Conservation (phyloP, 139 green algal species). For the Volvox africanus region DNA sequence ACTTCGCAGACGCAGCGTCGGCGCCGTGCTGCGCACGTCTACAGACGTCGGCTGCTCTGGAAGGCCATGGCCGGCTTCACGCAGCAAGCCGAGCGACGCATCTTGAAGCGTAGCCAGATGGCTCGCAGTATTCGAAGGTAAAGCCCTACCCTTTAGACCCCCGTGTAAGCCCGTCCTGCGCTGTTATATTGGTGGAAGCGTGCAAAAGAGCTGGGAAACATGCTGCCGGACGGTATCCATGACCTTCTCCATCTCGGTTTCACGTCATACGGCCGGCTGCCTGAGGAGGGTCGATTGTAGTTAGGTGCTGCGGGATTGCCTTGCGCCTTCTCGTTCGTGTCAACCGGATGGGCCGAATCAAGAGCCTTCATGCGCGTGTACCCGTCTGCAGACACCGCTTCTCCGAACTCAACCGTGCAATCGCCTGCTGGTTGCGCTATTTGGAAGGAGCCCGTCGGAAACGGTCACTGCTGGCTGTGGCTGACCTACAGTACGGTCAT, state of each 20-base stretch:
- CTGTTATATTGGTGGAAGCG: too few species aligned
- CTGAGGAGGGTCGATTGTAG: too few species aligned
- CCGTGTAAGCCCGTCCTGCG: too few species aligned
- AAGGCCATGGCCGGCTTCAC: not conserved
- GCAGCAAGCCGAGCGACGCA: not conserved
- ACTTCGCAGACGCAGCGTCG: not conserved
- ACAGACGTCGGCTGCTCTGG: conserved; percentile 22
- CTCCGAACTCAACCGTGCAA: not conserved
- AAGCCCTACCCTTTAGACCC: not conserved
- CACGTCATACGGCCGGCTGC: too few species aligned
- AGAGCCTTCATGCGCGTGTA: too few species aligned
- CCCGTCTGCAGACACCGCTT: conserved; percentile 10
- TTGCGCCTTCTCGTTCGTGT: too few species aligned
- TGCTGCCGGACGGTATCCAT: too few species aligned
- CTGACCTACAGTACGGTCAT: conserved; percentile 38
- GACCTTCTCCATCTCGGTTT: too few species aligned
- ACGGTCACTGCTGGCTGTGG: not conserved
- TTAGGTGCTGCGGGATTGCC: too few species aligned
- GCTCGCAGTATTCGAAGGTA: conserved; percentile 16
- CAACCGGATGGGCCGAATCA: too few species aligned
- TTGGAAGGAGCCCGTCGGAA: not conserved
- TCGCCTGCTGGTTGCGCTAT: not conserved
- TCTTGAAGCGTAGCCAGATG: not conserved
- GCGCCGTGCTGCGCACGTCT: not conserved
- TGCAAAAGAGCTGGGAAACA: too few species aligned